phyloP scores from a whole-genome alignment of 2,329 filamentous ascomycete genomes.

The Botryotinia convoluta region DNA sequence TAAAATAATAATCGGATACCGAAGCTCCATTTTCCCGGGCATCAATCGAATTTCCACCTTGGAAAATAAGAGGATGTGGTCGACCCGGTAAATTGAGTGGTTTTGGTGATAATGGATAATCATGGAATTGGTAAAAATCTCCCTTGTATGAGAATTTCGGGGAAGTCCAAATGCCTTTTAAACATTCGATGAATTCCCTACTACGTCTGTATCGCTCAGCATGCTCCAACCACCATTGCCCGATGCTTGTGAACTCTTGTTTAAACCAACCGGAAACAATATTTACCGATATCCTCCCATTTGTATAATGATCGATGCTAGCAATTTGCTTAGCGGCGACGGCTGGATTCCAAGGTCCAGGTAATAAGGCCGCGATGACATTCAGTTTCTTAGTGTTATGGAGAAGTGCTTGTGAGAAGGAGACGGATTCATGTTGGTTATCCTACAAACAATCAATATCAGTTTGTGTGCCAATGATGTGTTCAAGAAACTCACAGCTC shows the following conservation, averaged over 20 bases:
- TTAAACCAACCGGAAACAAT: constrained; percentile 55
- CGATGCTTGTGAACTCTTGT: constrained; percentile 50
- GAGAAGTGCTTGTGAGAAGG: constrained; percentile 50
- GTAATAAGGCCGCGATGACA: constrained; percentile 51
- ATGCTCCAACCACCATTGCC: constrained; percentile 55
- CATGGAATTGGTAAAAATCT: constrained; percentile 53
- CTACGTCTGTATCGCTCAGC: constrained; percentile 49
- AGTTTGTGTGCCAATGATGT: background rate
- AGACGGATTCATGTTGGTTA: constrained; percentile 52
- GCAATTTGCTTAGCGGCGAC: constrained; percentile 54
- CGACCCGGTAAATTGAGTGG: constrained; percentile 45
- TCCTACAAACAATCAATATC: constrained; percentile 23
- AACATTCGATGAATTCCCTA: constrained; percentile 50
- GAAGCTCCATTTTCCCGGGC: constrained; percentile 49
- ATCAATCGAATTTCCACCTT: constrained; percentile 52
- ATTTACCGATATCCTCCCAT: constrained; percentile 52
- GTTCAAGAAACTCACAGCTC: constrained; percentile 37
- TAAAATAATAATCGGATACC: constrained; percentile 53
- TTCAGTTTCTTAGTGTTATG: constrained; percentile 48
- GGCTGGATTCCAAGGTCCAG: constrained; percentile 51
- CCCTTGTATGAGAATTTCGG: constrained; percentile 50
- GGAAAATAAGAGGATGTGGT: constrained; percentile 52
- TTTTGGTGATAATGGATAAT: constrained; percentile 50
- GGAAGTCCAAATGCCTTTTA: constrained; percentile 51
- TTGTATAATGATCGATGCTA: constrained; percentile 51